Percentiles rank a stretch among this genome's conserved stretches.
Conservation (phyloP, 73 alveolate species). For the Paraurostyla sp. region DNA sequence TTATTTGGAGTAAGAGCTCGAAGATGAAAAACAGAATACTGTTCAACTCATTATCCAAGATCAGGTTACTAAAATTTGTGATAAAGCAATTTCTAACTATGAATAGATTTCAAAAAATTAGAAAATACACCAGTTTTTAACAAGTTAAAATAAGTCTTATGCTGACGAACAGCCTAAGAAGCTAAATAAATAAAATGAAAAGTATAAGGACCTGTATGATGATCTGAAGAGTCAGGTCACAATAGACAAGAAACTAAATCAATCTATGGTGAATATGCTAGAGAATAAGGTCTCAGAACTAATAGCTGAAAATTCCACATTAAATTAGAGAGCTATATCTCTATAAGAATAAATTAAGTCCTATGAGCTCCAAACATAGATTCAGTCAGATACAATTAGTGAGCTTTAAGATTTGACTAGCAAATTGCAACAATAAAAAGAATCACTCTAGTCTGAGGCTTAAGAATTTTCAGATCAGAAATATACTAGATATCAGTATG, state of each 20-base stretch:
- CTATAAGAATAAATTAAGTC: background rate
- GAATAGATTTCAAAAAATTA: background rate
- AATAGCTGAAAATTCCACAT: slow-evolving; percentile 22
- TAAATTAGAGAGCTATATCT: background rate
- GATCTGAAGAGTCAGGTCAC: background rate
- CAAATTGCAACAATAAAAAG: too few relatives aligned
- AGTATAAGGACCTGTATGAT: slow-evolving; percentile 9
- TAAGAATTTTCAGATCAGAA: too few relatives aligned
- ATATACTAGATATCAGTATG: background rate
- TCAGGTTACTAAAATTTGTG: background rate
- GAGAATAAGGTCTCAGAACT: slow-evolving; percentile 52
- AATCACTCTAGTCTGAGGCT: too few relatives aligned
- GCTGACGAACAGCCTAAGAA: too few relatives aligned
- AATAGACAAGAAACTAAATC: slow-evolving; percentile 8
- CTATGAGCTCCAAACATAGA: background rate
- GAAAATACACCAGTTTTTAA: too few relatives aligned
- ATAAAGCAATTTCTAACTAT: slow-evolving; percentile 1
- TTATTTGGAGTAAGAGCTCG: slow-evolving; percentile 25
- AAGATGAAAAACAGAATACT: slow-evolving; percentile 23
- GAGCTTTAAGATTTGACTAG: too few relatives aligned
- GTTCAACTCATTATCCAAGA: background rate
- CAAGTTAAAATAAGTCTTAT: too few relatives aligned
- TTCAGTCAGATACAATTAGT: background rate
- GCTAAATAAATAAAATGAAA: background rate
- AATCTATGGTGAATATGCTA: background rate